Conservation (phyloP, 1,284 basidiomycete species). For the Cryptococcus sp. region DNA sequence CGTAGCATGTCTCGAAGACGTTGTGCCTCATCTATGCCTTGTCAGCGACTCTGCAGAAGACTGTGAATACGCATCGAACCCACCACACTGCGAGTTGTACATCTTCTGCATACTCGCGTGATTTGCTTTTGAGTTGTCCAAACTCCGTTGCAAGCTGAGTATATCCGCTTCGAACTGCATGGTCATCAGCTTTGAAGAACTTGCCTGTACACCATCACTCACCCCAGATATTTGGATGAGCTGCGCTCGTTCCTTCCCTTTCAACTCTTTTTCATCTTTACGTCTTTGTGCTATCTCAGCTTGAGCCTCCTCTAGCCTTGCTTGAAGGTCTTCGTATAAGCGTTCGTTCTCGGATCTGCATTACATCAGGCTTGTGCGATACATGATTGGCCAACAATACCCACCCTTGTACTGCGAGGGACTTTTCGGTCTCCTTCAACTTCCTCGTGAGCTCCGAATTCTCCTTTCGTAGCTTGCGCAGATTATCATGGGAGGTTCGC, state of each 20-base stretch:
- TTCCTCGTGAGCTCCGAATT: conserved; percentile 72
- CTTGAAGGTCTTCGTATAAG: conserved; percentile 73
- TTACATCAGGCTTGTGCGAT: neutral
- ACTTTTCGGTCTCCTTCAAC: conserved; percentile 69
- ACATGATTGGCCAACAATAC: conserved; percentile 3
- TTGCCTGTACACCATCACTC: conserved; percentile 7
- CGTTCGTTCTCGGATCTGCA: conserved; percentile 65
- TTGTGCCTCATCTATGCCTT: conserved; percentile 68
- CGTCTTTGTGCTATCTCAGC: conserved; percentile 72
- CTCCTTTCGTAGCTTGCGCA: conserved; percentile 69
- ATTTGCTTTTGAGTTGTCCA: conserved; percentile 68
- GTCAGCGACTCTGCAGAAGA: conserved; percentile 11
- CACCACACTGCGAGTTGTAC: conserved; percentile 80
- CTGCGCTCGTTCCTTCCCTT: conserved; percentile 66
- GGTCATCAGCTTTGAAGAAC: conserved; percentile 43
- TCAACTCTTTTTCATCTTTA: conserved; percentile 83
- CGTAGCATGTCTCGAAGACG: conserved; percentile 72
- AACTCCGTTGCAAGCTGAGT: conserved; percentile 66
- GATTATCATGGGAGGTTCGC: conserved; percentile 58
- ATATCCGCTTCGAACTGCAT: conserved; percentile 70
- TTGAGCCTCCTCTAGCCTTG: conserved; percentile 68
- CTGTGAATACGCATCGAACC: conserved; percentile 38
- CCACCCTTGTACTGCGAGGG: conserved; percentile 57
- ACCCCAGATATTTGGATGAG: conserved; percentile 50
- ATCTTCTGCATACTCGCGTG: conserved; percentile 76